Evolutionary conservation across 2,329 filamentous ascomycete genomes (phyloP), one percentile per base, ranked within the genome.

Genomic region (Davidsoniella virescens): DNA sequence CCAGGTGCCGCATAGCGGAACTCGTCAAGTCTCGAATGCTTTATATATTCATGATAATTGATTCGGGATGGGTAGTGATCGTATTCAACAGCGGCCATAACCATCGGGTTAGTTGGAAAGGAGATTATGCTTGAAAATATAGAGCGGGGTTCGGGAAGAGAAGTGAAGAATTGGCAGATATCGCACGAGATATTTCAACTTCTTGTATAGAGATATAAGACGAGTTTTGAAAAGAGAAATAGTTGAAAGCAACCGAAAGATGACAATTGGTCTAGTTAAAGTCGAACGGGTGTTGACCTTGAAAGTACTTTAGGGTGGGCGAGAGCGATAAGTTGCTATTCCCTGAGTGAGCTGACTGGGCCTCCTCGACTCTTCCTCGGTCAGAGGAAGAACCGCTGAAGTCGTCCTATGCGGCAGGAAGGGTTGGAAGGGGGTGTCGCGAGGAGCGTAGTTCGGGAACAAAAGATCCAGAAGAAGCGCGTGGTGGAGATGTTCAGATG

Each of bases 331-430:
- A 74, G 86, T 84, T 76, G 86, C 83, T 80, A 86, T 83, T 81
- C 82, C 86, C 76, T 84, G 76, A 75, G 75, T 82, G 76, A 82
- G 80, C 79, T 84, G 85, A 82, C 87, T 84, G 87, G 85, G 86
- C 83, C 87, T 90, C 83, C 84, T 87, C 84, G 87, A 94, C 87
- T 92, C 92, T 93, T 90, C 92, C 92, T 88, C 90, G 69, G 72
- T 73, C 73, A 92, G 90, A 94, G 88, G 90, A 96, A 96, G 90
- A 94, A 88, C 84, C 84, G 81, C 77, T 78, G 79, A 82, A 82
- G 78, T 78, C 81, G 84, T 93, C 85, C 87, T 96, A 98, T 98
- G 90, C 92, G 92, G 92, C 92, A 96, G 90, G 86, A 94, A 84
- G 77, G 72, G 70, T 67, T 70, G 69, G 69, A 75, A 68, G 66